These are phyloP conservation scores for Petunia hybrid DNA, from an alignment of 305 asterid species.

Conservation along the genomic window DNA sequence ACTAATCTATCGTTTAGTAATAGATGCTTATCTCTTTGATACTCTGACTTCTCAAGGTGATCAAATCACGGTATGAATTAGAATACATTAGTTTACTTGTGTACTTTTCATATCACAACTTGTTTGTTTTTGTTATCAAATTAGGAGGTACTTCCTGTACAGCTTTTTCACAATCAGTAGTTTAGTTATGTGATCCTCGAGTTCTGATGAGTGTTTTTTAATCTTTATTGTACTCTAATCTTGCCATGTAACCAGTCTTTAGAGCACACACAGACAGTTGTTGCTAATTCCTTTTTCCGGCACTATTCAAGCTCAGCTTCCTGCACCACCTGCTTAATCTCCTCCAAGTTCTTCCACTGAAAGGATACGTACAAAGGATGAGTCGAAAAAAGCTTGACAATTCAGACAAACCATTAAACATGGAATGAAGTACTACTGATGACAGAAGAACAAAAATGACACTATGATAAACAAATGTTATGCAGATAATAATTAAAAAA, in stretches of 20 bases:
- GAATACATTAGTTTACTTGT: too few relatives aligned
- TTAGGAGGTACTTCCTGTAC: too few relatives aligned
- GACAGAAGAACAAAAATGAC: slow-evolving; percentile 26
- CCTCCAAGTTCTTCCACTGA: slow-evolving; percentile 73
- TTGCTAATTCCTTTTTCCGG: slow-evolving; percentile 87
- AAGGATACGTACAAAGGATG: slow-evolving; percentile 35
- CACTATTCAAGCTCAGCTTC: slow-evolving; percentile 88
- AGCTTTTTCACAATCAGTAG: too few relatives aligned
- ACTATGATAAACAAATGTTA: slow-evolving; percentile 19
- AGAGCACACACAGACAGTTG: slow-evolving; percentile 80
- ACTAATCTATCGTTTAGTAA: too few relatives aligned
- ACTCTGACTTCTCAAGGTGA: too few relatives aligned
- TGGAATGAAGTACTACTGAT: slow-evolving; percentile 18
- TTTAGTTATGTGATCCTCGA: too few relatives aligned
- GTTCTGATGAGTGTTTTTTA: background rate
- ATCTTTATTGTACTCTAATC: background rate
- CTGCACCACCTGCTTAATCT: slow-evolving; percentile 75
- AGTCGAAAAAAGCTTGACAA: slow-evolving; percentile 26
- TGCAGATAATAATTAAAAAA: background rate
- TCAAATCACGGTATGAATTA: too few relatives aligned
- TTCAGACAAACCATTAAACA: slow-evolving; percentile 19
- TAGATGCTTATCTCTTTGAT: too few relatives aligned
- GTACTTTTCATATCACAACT: too few relatives aligned
- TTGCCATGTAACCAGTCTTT: slow-evolving; percentile 98
- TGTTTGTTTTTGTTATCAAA: too few relatives aligned